Base-by-base conservation (phyloP, 2,329 filamentous ascomycete species). In the Fusarium pseudocircinatum region DNA sequence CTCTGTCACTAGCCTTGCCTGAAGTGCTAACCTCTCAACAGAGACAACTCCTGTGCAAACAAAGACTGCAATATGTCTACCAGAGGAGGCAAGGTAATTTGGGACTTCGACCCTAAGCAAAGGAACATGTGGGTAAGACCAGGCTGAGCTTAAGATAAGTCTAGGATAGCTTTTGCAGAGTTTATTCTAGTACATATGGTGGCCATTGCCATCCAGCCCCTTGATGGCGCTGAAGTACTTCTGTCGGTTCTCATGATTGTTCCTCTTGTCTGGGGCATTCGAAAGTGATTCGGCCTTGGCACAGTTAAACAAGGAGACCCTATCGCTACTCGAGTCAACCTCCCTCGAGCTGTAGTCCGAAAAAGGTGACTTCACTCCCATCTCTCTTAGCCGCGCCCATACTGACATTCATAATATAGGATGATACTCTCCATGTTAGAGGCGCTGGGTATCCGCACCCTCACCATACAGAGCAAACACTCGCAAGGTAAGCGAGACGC, bases 231-330 rank as follows among this genome's bases (percentile, higher is more conserved):
- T 6, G 24, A 44, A 11, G 7, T 26, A 5, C 3, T 44, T 8
- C 42, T 44, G 7, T 12, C 16, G 2, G 6, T 9, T 6, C 12
- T 44, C 0, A 13, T 26, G 11, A 13, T 26, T 11, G 0, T 44
- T 4, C 11, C 24, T 16, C 16, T 24, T 42, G 7, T n/a, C 14
- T 42, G 14, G 40, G 22, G 22, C 9, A 42, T 42, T 9, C 9
- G 9, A 0, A 42, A 42, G 40, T 42, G 40, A 22, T 11, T 42
- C 40, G 40, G 6, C 22, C 40, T 42, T n/a, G 22, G 22, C 7
- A 42, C 22, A n/a, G 40, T n/a, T n/a, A 7, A 42, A 14, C 22
- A 42, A 15, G 14, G 15, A 13, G 42, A 43, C 4, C 42, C 11
- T 6, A 6, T 13, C 36, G 37, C 37, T 22, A 11, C 37, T 39